Base-by-base conservation (phyloP, 1,284 basidiomycete species). In the Irpex sp. region DNA sequence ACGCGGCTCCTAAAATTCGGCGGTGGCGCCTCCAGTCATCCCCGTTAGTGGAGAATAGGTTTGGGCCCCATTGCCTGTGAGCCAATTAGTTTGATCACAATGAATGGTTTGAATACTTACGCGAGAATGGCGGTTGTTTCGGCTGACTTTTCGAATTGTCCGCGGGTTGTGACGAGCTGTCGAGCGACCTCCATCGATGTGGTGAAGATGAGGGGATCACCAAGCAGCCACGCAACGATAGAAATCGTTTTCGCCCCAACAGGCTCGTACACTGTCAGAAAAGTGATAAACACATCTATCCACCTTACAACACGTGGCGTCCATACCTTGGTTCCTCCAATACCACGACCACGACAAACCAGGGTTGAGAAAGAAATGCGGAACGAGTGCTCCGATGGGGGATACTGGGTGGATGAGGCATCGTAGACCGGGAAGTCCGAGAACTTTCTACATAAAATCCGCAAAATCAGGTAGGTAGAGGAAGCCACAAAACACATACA, bases 11-110 rank as follows among this genome's bases (percentile, higher is more conserved):
- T 15, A 60, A 31, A 31, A 63, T 63, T 3, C 62, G 49, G 15
- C 62, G 49, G 51, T 63, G 62, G 21, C 56, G 40, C 37, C 51
- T 60, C 62, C 62, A 63, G 19, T 63, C 62, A n/a, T 63, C 58
- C 1, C 62, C 62, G 7, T 47, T 26, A 8, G 26, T 59, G 11
- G 62, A 56, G 31, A 63, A 63, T 7, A 63, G 13, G 49, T 63
- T 63, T 9, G 47, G 62, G 2, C 62, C 59, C 52, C 48, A 63
- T 21, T 37, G 37, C 1, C 62, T 6, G 48, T n/a, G 38, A 8
- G n/a, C 11, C 11, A 34, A 36, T 37, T 7, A 26, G 21, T 26
- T 26, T 26, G 21, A 9, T 9, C 38, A 15, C 38, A 44, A 44
- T 15, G 15, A 44, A 9, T 9, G 15, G 8, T 9, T 9, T 44